A percentile compares a stretch with the other conserved stretches of the same genome.
These are phyloP conservation scores for Reutealis trisperma DNA, from an alignment of 345 rosid species.

Conservation along the genomic window DNA sequence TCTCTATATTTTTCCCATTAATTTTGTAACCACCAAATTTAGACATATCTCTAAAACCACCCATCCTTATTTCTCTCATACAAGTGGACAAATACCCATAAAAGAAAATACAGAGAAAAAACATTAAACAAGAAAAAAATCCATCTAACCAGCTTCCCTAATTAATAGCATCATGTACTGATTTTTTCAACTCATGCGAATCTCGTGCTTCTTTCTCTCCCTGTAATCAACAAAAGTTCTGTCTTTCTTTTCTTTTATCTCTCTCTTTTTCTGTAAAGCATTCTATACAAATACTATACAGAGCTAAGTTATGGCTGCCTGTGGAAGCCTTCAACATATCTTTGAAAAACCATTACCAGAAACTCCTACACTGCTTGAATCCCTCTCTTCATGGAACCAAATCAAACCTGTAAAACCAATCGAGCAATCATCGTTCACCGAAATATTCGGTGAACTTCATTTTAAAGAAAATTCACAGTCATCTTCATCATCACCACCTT, in stretches of 20 bases:
- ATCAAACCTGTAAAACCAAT: conserved; percentile 35
- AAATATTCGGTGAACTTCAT: conserved; percentile 73
- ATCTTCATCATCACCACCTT: conserved; percentile 2
- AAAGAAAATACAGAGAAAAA: not conserved
- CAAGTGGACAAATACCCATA: conserved; percentile 20
- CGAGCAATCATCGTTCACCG: conserved; percentile 57
- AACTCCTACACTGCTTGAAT: conserved; percentile 49
- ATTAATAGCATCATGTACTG: conserved; percentile 38
- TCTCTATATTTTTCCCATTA: not conserved
- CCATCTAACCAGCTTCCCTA: conserved; percentile 17
- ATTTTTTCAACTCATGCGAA: conserved; percentile 33
- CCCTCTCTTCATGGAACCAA: conserved; percentile 69
- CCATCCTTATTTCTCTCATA: conserved; percentile 42
- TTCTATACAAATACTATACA: not conserved
- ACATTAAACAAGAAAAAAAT: not conserved
- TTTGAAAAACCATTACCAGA: conserved; percentile 61
- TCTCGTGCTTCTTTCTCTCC: conserved; percentile 36
- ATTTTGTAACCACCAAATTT: conserved; percentile 42
- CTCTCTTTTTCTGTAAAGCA: not conserved
- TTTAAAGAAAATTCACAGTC: conserved; percentile 47
- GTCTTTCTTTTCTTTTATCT: not conserved
- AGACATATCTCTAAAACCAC: conserved; percentile 30
- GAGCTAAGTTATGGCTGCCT: conserved; percentile 61
- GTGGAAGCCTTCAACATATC: conserved; percentile 66
- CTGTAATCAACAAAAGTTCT: not conserved